Evolutionary conservation across 495 filamentous ascomycete genomes (phyloP), one percentile per base, ranked within the genome.

Genomic region (Podospora pseudopauciseta): DNA sequence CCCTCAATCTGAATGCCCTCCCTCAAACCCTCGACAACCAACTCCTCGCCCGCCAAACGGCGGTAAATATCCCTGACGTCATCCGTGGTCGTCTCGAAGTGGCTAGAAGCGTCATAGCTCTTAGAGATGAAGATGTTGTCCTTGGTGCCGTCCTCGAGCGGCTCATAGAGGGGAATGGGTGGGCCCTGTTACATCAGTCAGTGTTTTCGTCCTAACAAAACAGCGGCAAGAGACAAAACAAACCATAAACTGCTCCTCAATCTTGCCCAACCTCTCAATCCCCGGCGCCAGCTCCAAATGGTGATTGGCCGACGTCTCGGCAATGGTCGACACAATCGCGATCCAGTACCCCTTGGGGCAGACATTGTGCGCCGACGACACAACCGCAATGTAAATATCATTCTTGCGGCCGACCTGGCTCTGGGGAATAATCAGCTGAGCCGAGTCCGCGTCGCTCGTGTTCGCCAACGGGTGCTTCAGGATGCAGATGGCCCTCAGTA

Each of bases 281-380:
- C 95, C 95, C 26, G 94, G 89, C 77, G 94, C 90, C 4, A 99
- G 89, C 81, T 99, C 95, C 28, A 97, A 79, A 78, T 98, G 96
- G 81, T 96, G 94, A 84, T 99, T 98, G 68, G 90, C 88, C 69
- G 87, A 82, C 55, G 88, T 89, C 84, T 99, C 95, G 72, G 96
- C 92, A 71, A 99, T 97, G 67, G 96, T 99, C 62, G 92, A 96
- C 64, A 99, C 93, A 72, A 97, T 97, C 68, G 95, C 96, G 72
- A 99, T 93, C 83, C 96, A 98, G 86, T 97, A 98, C 56, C 94
- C 95, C 85, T 97, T 97, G 65, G 96, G 95, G 83, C 96, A 98
- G 73, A 98, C 96, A 76, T 96, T 98, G 84, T 98, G 96, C 9
- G 94, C 92, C 30, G 93, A 91, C 7, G 93, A 97, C 70, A 99